Evolutionary conservation across 371 early-diverging fungal species (phyloP), one percentile per base, ranked within the genome.

Genomic region (Lichtheimia corymbifera): DNA sequence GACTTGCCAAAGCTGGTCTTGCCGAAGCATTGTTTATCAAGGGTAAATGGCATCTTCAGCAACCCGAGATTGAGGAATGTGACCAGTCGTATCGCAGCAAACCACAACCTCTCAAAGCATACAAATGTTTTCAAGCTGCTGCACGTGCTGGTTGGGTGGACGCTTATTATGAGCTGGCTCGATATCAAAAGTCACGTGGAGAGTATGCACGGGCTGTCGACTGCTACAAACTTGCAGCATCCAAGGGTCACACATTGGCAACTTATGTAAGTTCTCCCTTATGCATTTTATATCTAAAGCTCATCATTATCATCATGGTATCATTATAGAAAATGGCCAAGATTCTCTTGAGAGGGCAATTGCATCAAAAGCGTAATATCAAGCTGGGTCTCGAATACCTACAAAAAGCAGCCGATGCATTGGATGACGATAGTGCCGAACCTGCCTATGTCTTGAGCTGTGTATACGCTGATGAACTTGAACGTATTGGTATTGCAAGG

Each of bases 221-320:
- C 51, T 86, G 86, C 63, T 94, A 90, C 78, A 82, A 86, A 68
- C 83, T 83, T 67, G 90, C 92, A 1, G 90, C 93, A 6, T 78
- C 83, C 50, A 75, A 89, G 55, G 84, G 91, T 58, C 69, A 69
- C n/a, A 61, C 55, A 1, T 15, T 58, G 2, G 62, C 62, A 0
- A 58, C 30, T 14, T 62, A 66, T 50, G 66, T 66, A 66, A 58
- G 66, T 62, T 18, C 18, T 22, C 49, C 12, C 13, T 18, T 45
- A 2, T 13, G 2, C 11, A 2, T 9, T 35, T 35, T 35, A 7
- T 7, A 35, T 35, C 35, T 35, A 6, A 22, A 22, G 22, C 22
- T 22, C 1, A 22, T 22, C 2, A 5, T 22, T 0, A 5, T 35
- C 11, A 35, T 35, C 35, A 35, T 35, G 35, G 0, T 35, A 17